Percentiles rank a stretch among this genome's conserved stretches.
phyloP scores from a whole-genome alignment of 2,329 filamentous ascomycete species.

The Fusarium ambrosium region DNA sequence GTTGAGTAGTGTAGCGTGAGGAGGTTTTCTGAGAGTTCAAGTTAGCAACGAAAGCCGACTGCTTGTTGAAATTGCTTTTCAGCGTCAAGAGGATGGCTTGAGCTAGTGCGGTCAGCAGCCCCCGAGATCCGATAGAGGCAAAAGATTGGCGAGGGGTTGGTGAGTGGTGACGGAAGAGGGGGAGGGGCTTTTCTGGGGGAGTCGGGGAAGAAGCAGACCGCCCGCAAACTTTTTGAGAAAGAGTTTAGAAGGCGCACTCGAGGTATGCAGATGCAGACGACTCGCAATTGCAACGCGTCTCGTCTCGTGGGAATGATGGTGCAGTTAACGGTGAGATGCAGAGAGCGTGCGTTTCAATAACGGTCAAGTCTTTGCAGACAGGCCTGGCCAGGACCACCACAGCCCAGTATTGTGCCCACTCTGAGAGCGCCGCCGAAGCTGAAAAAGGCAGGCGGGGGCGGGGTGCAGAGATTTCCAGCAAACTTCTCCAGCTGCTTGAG shows the following conservation, averaged over 20 bases:
- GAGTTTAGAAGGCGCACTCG: constrained; percentile 11
- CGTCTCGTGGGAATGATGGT: not conserved
- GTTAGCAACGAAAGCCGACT: constrained; percentile 21
- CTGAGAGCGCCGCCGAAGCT: constrained; percentile 29
- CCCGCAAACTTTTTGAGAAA: constrained; percentile 11
- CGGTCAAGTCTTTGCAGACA: not conserved
- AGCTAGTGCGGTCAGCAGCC: constrained; percentile 34
- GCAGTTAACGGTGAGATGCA: constrained; percentile 5
- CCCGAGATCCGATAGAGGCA: constrained; percentile 46
- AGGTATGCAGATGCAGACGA: not conserved
- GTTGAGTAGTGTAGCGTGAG: constrained; percentile 22
- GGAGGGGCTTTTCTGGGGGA: constrained; percentile 13
- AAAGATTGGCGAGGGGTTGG: constrained; percentile 45
- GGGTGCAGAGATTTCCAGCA: constrained; percentile 49
- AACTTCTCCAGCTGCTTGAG: constrained; percentile 32
- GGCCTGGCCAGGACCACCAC: constrained; percentile 2
- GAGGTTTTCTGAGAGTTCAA: constrained; percentile 24
- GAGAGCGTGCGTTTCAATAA: constrained; percentile 1
- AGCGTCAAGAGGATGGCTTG: constrained; percentile 5
- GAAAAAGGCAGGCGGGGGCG: constrained; percentile 48
- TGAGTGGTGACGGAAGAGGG: constrained; percentile 37
- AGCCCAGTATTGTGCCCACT: constrained; percentile 31
- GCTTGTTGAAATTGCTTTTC: constrained; percentile 17
- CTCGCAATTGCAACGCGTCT: not conserved
- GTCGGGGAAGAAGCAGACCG: constrained; percentile 8